Percentiles rank a stretch among this genome's conserved stretches.
Conservation (phyloP, 768 basidiomycete species). For the Leucocoprinus leucothites region DNA sequence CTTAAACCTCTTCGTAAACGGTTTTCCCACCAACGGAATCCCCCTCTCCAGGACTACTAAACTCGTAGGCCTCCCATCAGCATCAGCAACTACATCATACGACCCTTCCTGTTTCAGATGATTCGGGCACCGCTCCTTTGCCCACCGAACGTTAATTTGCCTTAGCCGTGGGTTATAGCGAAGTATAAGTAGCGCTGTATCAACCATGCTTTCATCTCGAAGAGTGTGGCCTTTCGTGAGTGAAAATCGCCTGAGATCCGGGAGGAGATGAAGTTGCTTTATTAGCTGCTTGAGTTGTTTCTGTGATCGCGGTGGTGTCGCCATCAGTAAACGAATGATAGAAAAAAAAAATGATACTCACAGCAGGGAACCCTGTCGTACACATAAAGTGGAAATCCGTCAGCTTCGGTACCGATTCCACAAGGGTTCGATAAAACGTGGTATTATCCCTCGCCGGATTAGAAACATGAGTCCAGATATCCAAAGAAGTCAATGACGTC, state of each 20-base stretch:
- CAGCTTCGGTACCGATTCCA: conserved; percentile 33
- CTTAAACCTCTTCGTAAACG: conserved; percentile 33
- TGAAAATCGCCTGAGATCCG: conserved; percentile 40
- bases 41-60: conserved; percentile 36
- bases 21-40: conserved; percentile 35
- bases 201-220: conserved; percentile 42
- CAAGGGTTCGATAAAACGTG: conserved; percentile 31
- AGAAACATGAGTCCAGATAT: conserved; percentile 45
- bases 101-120: conserved; percentile 47
- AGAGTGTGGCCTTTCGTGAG: conserved; percentile 49
- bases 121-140: conserved; percentile 42
- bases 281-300: conserved; percentile 41
- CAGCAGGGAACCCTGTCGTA: conserved; percentile 41
- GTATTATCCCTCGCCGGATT: conserved; percentile 30
- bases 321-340: not conserved
- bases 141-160: conserved; percentile 48
- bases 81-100: conserved; percentile 32
- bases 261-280: conserved; percentile 33
- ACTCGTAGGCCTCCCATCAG: conserved; percentile 21
- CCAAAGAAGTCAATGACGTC: conserved; percentile 36
- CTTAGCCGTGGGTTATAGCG: conserved; percentile 29
- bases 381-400: conserved; percentile 52
- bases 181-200: conserved; percentile 35
- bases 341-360: conserved; percentile 20
- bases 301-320: conserved; percentile 19